Evolutionary conservation across 306 rosid species (phyloP).

Genomic region (Mimosa bimucronata): DNA sequence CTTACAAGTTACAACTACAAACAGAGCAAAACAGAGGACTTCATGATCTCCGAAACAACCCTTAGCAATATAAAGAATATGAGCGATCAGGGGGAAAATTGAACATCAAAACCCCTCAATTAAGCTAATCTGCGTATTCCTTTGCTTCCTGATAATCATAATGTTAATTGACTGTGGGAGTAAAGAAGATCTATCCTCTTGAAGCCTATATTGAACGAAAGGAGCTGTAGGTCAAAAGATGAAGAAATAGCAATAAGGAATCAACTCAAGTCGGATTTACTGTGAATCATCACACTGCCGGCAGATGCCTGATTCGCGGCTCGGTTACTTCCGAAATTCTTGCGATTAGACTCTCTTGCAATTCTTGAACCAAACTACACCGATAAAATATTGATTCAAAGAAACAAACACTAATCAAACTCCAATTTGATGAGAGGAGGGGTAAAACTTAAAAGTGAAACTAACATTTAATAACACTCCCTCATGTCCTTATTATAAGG

Average conservation of each 20-base stretch:
- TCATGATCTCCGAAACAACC: not conserved
- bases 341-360: slow-evolving; percentile 88
- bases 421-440: slow-evolving; percentile 8
- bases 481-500: no score
- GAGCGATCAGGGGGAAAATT: not conserved
- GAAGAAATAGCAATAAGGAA: slow-evolving; percentile 10
- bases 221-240: not conserved
- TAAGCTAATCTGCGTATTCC: not conserved
- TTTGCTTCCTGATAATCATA: not conserved
- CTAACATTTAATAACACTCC: not conserved
- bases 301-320: slow-evolving; percentile 97
- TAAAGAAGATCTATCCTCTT: not conserved
- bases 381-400: slow-evolving; percentile 14
- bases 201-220: not conserved
- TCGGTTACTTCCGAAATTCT: slow-evolving; percentile 90
- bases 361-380: slow-evolving; percentile 95
- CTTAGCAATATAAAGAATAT: not conserved
- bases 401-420: slow-evolving; percentile 32
- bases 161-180: not conserved
- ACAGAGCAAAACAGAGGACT: not conserved
- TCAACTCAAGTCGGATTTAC: slow-evolving; percentile 41
- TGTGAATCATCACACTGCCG: slow-evolving; percentile 76
- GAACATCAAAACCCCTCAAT: not conserved
- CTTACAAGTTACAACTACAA: not conserved
- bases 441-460: not conserved